Conservation (phyloP, 2,329 filamentous ascomycete species). For the Stenocarpella maydis region DNA sequence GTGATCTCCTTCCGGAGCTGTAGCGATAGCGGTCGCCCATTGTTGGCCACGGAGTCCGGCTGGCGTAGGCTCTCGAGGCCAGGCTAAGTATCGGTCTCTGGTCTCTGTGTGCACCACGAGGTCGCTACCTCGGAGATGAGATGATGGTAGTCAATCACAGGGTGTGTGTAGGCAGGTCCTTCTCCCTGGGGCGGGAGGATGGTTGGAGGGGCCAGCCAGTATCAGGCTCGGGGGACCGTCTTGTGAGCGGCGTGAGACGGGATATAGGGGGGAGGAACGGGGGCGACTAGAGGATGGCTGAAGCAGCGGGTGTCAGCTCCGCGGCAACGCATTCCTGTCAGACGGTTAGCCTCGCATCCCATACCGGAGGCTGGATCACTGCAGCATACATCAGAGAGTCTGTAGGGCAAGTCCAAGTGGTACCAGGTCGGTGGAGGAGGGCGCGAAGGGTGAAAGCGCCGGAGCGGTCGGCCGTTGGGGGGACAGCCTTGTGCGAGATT, state of each 20-base stretch:
- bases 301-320: constrained; percentile 18
- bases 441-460: neutral
- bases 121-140: neutral
- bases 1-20: constrained; percentile 52
- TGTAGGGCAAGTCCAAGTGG: neutral
- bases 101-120: neutral
- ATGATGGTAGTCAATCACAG: neutral
- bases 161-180: neutral
- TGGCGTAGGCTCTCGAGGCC: neutral
- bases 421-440: neutral
- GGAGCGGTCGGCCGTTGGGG: neutral
- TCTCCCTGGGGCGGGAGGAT: constrained; percentile 9
- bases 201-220: constrained; percentile 8
- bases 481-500: constrained; percentile 34
- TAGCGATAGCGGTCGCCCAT: constrained; percentile 61
- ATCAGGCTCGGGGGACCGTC: neutral
- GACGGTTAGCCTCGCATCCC: constrained; percentile 8
- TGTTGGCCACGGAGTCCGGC: constrained; percentile 35
- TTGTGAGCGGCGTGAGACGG: constrained; percentile 13
- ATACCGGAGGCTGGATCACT: neutral
- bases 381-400: constrained; percentile 19
- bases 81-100: neutral
- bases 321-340: constrained; percentile 26
- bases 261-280: constrained; percentile 3
- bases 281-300: constrained; percentile 18